Base-by-base conservation (phyloP, 352 stramenopile genomes). In the Elongisporangium senticosum region DNA sequence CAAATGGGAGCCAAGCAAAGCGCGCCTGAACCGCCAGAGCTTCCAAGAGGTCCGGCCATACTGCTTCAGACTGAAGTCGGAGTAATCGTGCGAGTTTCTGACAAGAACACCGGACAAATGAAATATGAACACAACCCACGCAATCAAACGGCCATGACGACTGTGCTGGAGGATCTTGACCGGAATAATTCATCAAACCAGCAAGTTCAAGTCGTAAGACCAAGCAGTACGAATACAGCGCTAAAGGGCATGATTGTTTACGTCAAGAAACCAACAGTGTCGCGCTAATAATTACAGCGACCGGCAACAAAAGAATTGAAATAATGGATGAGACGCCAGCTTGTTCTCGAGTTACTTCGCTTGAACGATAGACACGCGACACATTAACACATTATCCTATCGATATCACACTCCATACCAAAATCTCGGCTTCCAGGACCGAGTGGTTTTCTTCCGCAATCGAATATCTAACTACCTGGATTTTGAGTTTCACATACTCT, bases 221-320 rank as follows among this genome's bases (percentile, higher is more conserved):
- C 59, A 23, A 75, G 76, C 33, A 52, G 55, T 4, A 59, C 67
- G 28, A 92, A 90, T 39, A n/a, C 64, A 56, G 49, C 57, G 21
- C 51, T 89, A 33, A 77, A 75, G 61, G 59, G 59, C 60, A 91
- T 75, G 40, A 53, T 90, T 48, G 68, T 89, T 40, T 92, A 81
- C 58, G 61, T 90, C 21, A 89, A 85, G 66, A 77, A 72, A 49
- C 62, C 69, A 3, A 56, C 68, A 39, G 28, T 39, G 28, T 39
- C 28, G 28, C 28, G 7, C 28, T 39, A 13, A 39, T 2, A 13
- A 11, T 11, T 39, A 39, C 10, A 39, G 28, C 28, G 28, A 39
- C 23, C 33, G 11, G 11, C 33, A 43, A 43, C 33, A 43, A 43
- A 43, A 14, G 10, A 43, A 43, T 6, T 43, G 17, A 43, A 17